Evolutionary conservation across 2,329 filamentous ascomycete species (phyloP), one percentile per base, ranked within the genome.

Genomic region (Pestalotiopsis sp.): DNA sequence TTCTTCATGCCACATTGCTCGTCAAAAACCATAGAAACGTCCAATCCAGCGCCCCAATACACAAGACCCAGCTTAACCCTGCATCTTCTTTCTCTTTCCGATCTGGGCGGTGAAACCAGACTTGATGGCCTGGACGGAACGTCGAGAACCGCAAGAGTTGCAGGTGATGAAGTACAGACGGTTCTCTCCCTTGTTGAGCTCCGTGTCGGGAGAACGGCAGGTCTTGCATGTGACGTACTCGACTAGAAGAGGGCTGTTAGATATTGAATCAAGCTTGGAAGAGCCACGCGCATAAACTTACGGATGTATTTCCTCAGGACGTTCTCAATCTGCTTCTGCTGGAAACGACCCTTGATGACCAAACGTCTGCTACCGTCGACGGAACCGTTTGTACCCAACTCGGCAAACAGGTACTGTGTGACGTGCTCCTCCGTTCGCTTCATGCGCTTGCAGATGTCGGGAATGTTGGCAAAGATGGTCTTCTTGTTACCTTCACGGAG

Each of bases 401-500:
- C 96, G 74, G 96, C 95, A 83, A 99, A 98, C 73, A 99, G 85
- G 86, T 98, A 98, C 77, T 95, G 92, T 66, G 94, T 98, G 74
- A 99, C 93, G 85, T 98, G 96, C 84, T 99, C 96, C 79, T 98
- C 95, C 72, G 93, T 95, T 82, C 96, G 91, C 91, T 99, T 99
- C 95, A 99, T 98, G 77, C 95, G 91, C 89, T 97, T 97, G 89
- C 94, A 97, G 78, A 99, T 98, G 81, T 99, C 96, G 81, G 94
- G 90, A 79, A 99, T 96, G 86, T 99, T 99, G 86, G 95, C 96
- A 79, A 99, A 99, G 79, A 99, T 97, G 72, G 96, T 99, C 91
- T 97, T 97, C 90, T 97, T 97, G 91, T 99, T 99, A 81, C 96
- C 96, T 94, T 99, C 96, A 85, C 96, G 95, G 79, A 98, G 90